phyloP scores from a whole-genome alignment of 441 rosid species.

The Sinapis alba region DNA sequence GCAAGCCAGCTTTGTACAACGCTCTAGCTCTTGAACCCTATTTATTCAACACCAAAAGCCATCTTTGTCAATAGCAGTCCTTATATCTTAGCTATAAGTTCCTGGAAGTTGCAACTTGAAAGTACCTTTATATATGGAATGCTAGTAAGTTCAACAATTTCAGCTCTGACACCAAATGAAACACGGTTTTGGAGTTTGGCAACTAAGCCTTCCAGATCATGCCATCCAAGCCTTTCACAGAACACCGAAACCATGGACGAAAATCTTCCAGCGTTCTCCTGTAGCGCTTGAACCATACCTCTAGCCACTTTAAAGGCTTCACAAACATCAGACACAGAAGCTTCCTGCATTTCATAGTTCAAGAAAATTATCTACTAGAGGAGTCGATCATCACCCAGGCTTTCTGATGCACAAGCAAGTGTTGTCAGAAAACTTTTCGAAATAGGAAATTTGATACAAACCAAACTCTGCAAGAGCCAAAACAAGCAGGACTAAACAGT shows the following conservation, averaged over 20 bases:
- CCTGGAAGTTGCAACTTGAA: constrained; percentile 12
- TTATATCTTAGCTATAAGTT: constrained; percentile 25
- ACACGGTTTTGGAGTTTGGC: constrained; percentile 97
- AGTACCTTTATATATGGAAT: constrained; percentile 94
- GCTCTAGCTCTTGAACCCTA: constrained; percentile 99
- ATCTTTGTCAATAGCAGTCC: constrained; percentile 18
- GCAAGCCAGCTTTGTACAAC: constrained; percentile 93
- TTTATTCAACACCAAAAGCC: constrained; percentile 33
- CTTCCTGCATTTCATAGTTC: constrained; percentile 70
- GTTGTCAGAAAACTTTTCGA: background rate
- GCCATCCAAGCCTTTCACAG: constrained; percentile 99
- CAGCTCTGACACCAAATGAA: constrained; percentile 99
- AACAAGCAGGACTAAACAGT: constrained; percentile 21
- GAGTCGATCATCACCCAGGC: constrained; percentile 23
- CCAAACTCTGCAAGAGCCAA: constrained; percentile 16
- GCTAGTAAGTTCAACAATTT: constrained; percentile 94
- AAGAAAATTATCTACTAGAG: constrained; percentile 4
- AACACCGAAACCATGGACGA: constrained; percentile 97
- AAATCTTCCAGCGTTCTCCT: constrained; percentile 99
- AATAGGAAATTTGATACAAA: constrained; percentile 6
- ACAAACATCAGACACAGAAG: constrained; percentile 93
- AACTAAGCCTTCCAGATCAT: constrained; percentile 94
- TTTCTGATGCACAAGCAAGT: constrained; percentile 16
- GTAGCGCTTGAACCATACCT: constrained; percentile 98
- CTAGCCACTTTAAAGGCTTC: constrained; percentile 94